Evolutionary conservation across 2,329 filamentous ascomycete genomes (phyloP).

Genomic region (Triangularia verruculosa): DNA sequence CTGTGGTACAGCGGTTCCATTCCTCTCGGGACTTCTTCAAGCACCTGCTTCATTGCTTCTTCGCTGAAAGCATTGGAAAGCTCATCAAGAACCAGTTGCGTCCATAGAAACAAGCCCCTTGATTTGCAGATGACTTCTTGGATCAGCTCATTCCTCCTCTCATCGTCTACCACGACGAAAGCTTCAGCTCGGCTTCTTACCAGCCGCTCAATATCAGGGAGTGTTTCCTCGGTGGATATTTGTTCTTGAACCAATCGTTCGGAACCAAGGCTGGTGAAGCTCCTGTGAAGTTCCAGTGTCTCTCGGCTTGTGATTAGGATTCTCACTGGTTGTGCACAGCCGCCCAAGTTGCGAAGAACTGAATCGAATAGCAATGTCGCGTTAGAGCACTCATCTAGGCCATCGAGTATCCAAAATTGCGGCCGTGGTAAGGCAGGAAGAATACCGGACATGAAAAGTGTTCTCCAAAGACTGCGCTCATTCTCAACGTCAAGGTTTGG

Average conservation of each 20-base stretch:
- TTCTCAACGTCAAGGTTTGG: constrained; percentile 25
- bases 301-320: background rate
- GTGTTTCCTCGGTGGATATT: constrained; percentile 26
- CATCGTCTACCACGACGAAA: constrained; percentile 1
- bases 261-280: background rate
- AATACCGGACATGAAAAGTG: constrained; percentile 30
- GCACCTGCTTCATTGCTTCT: constrained; percentile 31
- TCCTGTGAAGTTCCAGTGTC: background rate
- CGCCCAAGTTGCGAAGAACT: constrained; percentile 24
- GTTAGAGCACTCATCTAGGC: constrained; percentile 34
- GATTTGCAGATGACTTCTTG: constrained; percentile 34
- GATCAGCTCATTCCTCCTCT: background rate
- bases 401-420: constrained; percentile 36
- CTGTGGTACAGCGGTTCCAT: constrained; percentile 37
- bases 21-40: constrained; percentile 34
- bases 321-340: constrained; percentile 14
- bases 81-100: constrained; percentile 34
- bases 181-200: background rate
- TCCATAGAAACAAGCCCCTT: constrained; percentile 38
- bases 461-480: constrained; percentile 29
- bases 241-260: background rate
- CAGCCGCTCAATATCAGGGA: constrained; percentile 17
- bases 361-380: constrained; percentile 22
- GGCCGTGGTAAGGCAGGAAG: constrained; percentile 20
- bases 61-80: constrained; percentile 30